Conservation (phyloP, 2,329 filamentous ascomycete genomes). For the Colletotrichum aenigma region DNA sequence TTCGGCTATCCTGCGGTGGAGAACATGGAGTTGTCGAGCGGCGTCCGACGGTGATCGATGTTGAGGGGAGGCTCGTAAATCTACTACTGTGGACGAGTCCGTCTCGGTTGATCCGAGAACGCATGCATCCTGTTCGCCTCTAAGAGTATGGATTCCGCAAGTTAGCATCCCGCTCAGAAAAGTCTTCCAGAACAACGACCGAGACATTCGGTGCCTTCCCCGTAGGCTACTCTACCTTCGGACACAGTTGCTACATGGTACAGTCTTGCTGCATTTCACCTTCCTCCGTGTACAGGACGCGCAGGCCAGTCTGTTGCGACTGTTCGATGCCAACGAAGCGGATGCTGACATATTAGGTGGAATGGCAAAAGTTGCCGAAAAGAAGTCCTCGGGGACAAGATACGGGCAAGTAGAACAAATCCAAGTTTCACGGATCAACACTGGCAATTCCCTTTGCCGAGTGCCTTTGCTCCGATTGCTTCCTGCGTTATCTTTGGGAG, state of each 20-base stretch:
- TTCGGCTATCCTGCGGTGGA: background rate
- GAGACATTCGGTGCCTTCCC: background rate
- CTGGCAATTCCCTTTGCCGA: background rate
- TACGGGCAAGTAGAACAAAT: background rate
- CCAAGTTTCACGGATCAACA: background rate
- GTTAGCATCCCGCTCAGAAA: background rate
- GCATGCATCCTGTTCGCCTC: background rate
- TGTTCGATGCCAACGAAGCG: background rate
- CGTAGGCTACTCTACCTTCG: constrained; percentile 11
- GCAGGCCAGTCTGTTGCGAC: constrained; percentile 19
- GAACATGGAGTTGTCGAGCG: background rate
- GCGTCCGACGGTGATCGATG: background rate
- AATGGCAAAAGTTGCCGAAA: background rate
- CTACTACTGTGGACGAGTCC: background rate
- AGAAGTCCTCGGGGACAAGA: background rate
- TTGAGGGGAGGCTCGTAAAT: background rate
- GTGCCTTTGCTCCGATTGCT: background rate
- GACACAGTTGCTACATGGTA: constrained; percentile 27
- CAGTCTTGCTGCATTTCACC: constrained; percentile 27
- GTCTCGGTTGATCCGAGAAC: background rate
- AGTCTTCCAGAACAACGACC: background rate
- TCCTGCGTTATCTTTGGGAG: background rate
- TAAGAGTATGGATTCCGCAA: background rate
- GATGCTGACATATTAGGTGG: background rate
- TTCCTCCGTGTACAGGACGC: constrained; percentile 26